Base-by-base conservation (phyloP, 805 yeast genomes). In the Wickerhamomyces ciferrii region DNA sequence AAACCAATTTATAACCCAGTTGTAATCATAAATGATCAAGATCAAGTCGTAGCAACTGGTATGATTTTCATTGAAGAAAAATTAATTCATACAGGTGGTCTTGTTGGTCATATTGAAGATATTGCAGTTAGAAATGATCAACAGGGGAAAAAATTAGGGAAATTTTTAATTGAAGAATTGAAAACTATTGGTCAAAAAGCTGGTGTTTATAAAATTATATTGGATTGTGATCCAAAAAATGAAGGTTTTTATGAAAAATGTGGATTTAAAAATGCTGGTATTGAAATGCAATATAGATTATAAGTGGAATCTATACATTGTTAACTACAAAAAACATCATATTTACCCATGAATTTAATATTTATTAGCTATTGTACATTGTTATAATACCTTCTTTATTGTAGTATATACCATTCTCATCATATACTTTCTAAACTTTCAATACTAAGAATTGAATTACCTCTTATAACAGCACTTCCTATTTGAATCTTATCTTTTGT, bases 71-170 rank as follows among this genome's bases (percentile, higher is more conserved):
- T 94, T 8, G 99, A 92, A 63, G 75, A 75, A 43, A 92, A 92
- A 64, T 67, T 84, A 51, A 89, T 94, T 51, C 99, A 92, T 66
- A 78, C 70, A 36, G 81, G 94, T 62, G 95, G 96, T 0, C 65
- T 75, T 44, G 95, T 88, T 5, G 98, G 98, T 2, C 98, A 92
- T 67, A 85, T 92, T 52, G 99, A 92, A 60, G 99, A 92, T 62
- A 92, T 92, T 50, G 84, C 97, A 1, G 96, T 92, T 4, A 73
- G 81, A 18, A 61, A 63, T 27, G 67, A 73, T 18, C 87, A 87
- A 61, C 97, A 91, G 60, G 99, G 99, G 7, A 82, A 84, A 60
- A 79, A 79, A 54, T 69, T 92, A 41, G 99, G 99, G 0, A 70
- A 74, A 53, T 67, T 73, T 17, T 62, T 92, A 65, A 87, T 92